Percentiles rank a stretch among this genome's conserved stretches.
phyloP scores from a whole-genome alignment of 495 filamentous ascomycete genomes.

The Podospora pseudopauciseta region DNA sequence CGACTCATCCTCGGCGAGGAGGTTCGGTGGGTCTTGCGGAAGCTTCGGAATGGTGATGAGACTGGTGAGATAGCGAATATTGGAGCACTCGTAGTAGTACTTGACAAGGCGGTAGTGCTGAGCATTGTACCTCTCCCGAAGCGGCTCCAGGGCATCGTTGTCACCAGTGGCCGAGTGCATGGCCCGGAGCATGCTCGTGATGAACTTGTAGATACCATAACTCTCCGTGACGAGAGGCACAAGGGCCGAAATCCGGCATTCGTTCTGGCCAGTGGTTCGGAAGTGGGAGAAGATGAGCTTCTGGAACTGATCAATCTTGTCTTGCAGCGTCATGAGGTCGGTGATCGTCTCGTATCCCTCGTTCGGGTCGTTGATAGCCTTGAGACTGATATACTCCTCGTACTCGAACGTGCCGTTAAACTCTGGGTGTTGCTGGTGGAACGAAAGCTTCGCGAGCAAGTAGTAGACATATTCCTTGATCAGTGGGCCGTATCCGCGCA shows the following conservation, averaged over 20 bases:
- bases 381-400: constrained; percentile 97
- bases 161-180: constrained; percentile 98
- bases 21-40: constrained; percentile 86
- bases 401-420: constrained; percentile 99
- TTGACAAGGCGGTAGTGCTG: constrained; percentile 94
- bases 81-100: constrained; percentile 99
- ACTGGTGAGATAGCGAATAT: constrained; percentile 90
- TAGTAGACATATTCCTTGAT: constrained; percentile 96
- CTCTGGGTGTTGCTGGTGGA: constrained; percentile 93
- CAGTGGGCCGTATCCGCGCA: constrained; percentile 86
- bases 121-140: constrained; percentile 83
- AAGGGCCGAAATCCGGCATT: constrained; percentile 90
- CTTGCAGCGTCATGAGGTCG: constrained; percentile 93
- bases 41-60: constrained; percentile 95
- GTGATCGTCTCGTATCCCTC: constrained; percentile 98
- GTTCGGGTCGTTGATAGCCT: constrained; percentile 97
- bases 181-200: constrained; percentile 88
- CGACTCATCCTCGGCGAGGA: constrained; percentile 78
- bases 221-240: constrained; percentile 95
- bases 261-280: constrained; percentile 83
- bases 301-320: constrained; percentile 97
- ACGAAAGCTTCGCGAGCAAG: constrained; percentile 84
- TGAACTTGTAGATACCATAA: constrained; percentile 96
- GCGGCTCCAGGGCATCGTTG: constrained; percentile 87
- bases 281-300: constrained; percentile 98